phyloP scores from a whole-genome alignment of 208 protist genomes.

The Acanthamoeba castellanii region DNA sequence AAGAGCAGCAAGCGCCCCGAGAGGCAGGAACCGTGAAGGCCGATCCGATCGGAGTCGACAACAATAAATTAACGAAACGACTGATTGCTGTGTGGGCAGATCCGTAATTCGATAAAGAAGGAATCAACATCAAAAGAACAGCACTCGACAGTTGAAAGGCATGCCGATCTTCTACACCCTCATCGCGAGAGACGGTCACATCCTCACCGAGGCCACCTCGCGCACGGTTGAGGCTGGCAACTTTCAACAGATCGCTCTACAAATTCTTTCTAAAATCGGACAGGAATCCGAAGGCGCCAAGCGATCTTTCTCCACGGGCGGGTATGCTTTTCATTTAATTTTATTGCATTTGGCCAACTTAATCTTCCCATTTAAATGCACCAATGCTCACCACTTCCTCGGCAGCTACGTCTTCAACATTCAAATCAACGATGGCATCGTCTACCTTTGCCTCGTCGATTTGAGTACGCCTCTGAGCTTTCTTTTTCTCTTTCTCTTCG shows the following conservation, averaged over 20 bases:
- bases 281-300: conserved; percentile 22
- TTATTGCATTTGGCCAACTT: too few species aligned
- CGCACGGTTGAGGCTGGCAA: conserved; percentile 38
- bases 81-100: too few species aligned
- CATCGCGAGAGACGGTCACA: background rate
- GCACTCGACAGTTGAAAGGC: background rate
- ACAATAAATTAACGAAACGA: too few species aligned
- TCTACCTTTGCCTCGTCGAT: conserved; percentile 28
- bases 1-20: too few species aligned
- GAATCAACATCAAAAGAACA: too few species aligned
- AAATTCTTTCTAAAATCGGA: background rate
- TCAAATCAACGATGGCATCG: conserved; percentile 29
- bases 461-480: background rate
- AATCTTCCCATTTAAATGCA: background rate
- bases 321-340: background rate
- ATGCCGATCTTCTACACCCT: conserved; percentile 59
- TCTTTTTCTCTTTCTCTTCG: background rate
- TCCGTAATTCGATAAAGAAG: too few species aligned
- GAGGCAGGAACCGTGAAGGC: too few species aligned
- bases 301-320: conserved; percentile 14
- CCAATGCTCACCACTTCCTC: background rate
- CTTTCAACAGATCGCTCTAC: conserved; percentile 52
- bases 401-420: conserved; percentile 54
- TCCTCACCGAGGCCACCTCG: conserved; percentile 25
- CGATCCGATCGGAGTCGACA: too few species aligned